phyloP scores from a whole-genome alignment of 1,284 basidiomycete genomes.

The Malassezia furfur region DNA sequence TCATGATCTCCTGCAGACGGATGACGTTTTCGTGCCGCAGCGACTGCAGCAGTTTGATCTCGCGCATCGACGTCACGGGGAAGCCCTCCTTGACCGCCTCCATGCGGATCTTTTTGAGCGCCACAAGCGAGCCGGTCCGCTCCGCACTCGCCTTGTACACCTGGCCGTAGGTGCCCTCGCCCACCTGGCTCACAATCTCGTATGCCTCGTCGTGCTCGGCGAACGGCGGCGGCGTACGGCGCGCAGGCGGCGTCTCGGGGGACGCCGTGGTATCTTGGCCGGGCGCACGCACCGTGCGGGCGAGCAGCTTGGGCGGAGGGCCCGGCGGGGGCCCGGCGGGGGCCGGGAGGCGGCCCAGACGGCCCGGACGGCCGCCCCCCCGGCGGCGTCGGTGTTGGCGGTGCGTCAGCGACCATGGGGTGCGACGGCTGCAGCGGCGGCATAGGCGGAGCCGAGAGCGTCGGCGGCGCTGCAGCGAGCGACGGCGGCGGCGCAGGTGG shows the following conservation, averaged over 20 bases:
- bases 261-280: neutral
- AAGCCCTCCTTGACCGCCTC: constrained; percentile 95
- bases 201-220: constrained; percentile 56
- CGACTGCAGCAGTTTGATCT: constrained; percentile 92
- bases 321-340: constrained; percentile 1
- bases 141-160: constrained; percentile 93
- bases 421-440: neutral
- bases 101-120: constrained; percentile 95
- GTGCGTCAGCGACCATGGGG: neutral
- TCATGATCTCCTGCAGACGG: constrained; percentile 91
- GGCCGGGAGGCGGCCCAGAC: neutral
- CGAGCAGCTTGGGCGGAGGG: neutral
- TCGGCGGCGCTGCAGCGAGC: too few relatives aligned
- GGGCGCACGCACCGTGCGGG: neutral
- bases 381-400: neutral
- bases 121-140: constrained; percentile 66
- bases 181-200: constrained; percentile 81
- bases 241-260: neutral
- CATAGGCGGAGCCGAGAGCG: too few relatives aligned
- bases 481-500: too few relatives aligned
- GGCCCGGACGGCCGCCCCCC: neutral
- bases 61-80: constrained; percentile 95
- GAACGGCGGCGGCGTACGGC: neutral
- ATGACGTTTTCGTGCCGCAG: constrained; percentile 82
- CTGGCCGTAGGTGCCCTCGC: constrained; percentile 97